Evolutionary conservation across 2,329 filamentous ascomycete genomes (phyloP), one percentile per base, ranked within the genome.

Genomic region (Phialemonium atrogriseum): DNA sequence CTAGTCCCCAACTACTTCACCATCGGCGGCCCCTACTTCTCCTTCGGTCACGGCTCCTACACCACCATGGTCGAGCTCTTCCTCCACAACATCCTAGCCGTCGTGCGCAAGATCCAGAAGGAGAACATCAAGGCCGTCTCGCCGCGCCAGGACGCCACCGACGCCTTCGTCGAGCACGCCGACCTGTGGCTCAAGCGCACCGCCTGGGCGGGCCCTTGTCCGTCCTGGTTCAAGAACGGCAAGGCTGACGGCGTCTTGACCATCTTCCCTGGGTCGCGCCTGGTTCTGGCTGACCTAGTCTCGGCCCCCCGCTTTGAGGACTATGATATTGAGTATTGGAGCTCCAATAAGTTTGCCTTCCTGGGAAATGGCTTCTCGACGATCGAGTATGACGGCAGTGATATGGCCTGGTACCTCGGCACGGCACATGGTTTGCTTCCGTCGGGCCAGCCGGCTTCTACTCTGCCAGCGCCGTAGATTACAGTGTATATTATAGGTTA

Each of bases 301-400:
- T 7, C n/a, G 7, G 10, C 4, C n/a, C 18, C 18, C n/a, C 13
- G 27, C n/a, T 22, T 9, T 13, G 27, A 30, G 10, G 27, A 30
- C 27, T 30, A 5, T 10, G 27, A 30, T 3, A 8, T 8, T 10
- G 3, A 6, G n/a, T 30, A 22, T 10, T 4, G 7, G 7, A 14
- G 3, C 14, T 17, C 7, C 10, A 35, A 35, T 23, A 21, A 22
- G 17, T 35, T 7, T 4, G 15, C 6, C 9, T 35, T 16, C 12
- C n/a, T 35, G 3, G 33, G 33, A 16, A 31, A 35, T 16, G 33
- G 33, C 2, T 34, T 30, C 14, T 10, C 12, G 5, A 21, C 17
- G 20, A 14, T 19, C n/a, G 32, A 34, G 14, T 29, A 24, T 18
- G 32, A 29, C 13, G 32, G 25, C n/a, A n/a, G n/a, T n/a, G n/a